A percentile compares a stretch with the other conserved stretches of the same genome.
phyloP scores from a whole-genome alignment of 345 rosid species.

The Acer negundo region DNA sequence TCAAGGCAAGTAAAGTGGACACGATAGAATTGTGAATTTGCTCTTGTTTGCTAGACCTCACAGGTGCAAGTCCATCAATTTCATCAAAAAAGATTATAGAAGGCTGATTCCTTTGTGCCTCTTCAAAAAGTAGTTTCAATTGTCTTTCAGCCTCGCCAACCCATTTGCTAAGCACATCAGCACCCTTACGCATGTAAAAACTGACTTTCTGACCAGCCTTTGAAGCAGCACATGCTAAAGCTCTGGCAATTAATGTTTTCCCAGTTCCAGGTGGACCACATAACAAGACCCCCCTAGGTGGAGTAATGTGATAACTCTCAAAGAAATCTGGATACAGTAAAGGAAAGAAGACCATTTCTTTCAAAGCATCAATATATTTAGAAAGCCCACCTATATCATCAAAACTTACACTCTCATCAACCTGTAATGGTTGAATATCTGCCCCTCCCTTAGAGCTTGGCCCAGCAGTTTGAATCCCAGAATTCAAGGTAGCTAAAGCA shows the following conservation, averaged over 20 bases:
- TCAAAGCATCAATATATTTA: conserved; percentile 86
- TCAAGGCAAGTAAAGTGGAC: conserved; percentile 96
- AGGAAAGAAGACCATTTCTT: conserved; percentile 99
- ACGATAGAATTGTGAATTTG: conserved; percentile 99
- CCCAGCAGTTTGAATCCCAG: conserved; percentile 98
- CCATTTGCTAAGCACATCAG: conserved; percentile 99
- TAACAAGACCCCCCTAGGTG: conserved; percentile 96
- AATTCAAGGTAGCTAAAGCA: conserved; percentile 62
- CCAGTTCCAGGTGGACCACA: conserved; percentile 99
- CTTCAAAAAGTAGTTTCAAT: conserved; percentile 94
- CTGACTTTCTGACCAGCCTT: conserved; percentile 99
- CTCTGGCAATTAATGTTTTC: conserved; percentile 97
- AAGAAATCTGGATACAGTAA: conserved; percentile 98
- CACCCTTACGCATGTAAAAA: conserved; percentile 99
- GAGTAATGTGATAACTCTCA: conserved; percentile 91
- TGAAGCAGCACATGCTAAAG: conserved; percentile 99
- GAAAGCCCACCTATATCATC: conserved; percentile 98
- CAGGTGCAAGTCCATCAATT: conserved; percentile 99
- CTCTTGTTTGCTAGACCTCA: conserved; percentile 99
- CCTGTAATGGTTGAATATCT: conserved; percentile 98
- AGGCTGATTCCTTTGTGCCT: conserved; percentile 98
- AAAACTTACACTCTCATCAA: conserved; percentile 91
- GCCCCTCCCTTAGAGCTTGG: conserved; percentile 99
- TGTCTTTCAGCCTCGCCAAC: conserved; percentile 99
- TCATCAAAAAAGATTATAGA: conserved; percentile 99